Conservation (phyloP, 768 basidiomycete species). For the Mycena albidolilacea region DNA sequence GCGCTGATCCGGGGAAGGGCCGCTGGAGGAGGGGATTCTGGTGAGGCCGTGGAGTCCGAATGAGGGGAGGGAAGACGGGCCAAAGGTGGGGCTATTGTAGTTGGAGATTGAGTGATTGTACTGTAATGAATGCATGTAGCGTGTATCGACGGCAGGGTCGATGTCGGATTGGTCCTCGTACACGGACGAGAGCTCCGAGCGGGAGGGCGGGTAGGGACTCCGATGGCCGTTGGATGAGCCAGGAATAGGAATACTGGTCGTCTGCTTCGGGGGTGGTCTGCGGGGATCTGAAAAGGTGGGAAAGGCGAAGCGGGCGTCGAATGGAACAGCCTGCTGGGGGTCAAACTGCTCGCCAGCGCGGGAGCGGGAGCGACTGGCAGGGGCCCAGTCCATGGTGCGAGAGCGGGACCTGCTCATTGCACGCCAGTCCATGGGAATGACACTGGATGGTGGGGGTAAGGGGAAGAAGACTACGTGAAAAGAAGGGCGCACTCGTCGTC, state of each 20-base stretch:
- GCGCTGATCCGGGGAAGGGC: conserved; percentile 57
- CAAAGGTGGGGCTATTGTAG: conserved; percentile 64
- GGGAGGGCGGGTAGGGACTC: conserved; percentile 60
- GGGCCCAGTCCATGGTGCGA: conserved; percentile 93
- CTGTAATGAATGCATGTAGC: conserved; percentile 48
- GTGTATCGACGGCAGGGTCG: conserved; percentile 46
- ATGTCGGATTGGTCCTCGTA: conserved; percentile 61
- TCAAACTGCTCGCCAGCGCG: conserved; percentile 78
- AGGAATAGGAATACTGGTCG: conserved; percentile 57
- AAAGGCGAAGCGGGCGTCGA: conserved; percentile 64
- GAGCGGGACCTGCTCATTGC: conserved; percentile 93
- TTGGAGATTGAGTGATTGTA: conserved; percentile 57
- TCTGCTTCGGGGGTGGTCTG: conserved; percentile 40
- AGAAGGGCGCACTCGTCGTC: conserved; percentile 77
- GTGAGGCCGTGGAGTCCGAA: conserved; percentile 74
- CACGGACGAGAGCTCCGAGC: conserved; percentile 61
- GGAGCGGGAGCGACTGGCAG: conserved; percentile 82
- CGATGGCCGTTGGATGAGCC: conserved; percentile 62
- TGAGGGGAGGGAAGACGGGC: conserved; percentile 83
- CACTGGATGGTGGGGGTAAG: conserved; percentile 52
- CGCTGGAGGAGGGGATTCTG: conserved; percentile 56
- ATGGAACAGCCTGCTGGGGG: conserved; percentile 52
- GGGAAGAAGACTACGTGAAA: conserved; percentile 34
- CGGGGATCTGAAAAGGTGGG: conserved; percentile 47
- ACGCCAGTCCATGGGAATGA: conserved; percentile 92